Percentiles rank a stretch among this genome's conserved stretches.
Conservation (phyloP, 2,329 filamentous ascomycete genomes). For the Metarhizium brunneum region DNA sequence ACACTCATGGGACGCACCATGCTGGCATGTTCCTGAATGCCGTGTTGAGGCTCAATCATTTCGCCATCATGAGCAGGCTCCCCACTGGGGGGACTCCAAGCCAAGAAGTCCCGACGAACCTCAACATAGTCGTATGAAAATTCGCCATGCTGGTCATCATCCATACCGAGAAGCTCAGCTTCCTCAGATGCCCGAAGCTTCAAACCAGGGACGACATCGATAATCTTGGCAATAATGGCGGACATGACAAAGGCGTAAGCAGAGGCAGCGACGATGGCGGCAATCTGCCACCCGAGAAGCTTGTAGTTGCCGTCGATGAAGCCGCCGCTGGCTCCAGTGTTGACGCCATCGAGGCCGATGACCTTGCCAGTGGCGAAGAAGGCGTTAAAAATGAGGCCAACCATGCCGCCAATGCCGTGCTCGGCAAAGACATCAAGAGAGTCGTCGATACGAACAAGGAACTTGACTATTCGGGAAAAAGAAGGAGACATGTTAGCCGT, state of each 20-base stretch:
- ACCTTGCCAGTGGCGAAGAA: slow-evolving; percentile 62
- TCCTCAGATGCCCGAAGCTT: slow-evolving; percentile 73
- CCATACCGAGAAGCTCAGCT: slow-evolving; percentile 79
- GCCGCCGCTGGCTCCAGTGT: slow-evolving; percentile 57
- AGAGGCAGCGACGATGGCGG: slow-evolving; percentile 59
- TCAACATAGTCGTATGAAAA: slow-evolving; percentile 89
- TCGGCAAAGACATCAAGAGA: slow-evolving; percentile 65
- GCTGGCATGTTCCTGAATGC: slow-evolving; percentile 55
- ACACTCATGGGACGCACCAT: slow-evolving; percentile 22
- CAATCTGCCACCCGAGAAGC: slow-evolving; percentile 70
- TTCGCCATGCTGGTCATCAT: slow-evolving; percentile 83
- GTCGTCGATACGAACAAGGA: slow-evolving; percentile 56
- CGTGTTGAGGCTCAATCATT: slow-evolving; percentile 56
- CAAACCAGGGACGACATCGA: slow-evolving; percentile 69
- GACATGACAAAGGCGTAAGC: slow-evolving; percentile 67
- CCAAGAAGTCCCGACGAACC: slow-evolving; percentile 78
- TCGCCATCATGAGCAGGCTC: slow-evolving; percentile 52
- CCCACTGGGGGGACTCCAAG: slow-evolving; percentile 69
- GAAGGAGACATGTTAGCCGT: slow-evolving; percentile 6
- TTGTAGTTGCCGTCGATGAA: slow-evolving; percentile 69
- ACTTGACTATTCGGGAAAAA: slow-evolving; percentile 37
- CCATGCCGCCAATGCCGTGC: slow-evolving; percentile 60
- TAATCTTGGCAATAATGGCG: slow-evolving; percentile 61
- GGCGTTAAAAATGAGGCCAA: slow-evolving; percentile 64
- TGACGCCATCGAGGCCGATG: slow-evolving; percentile 69